Conservation (phyloP, 23 red algal species). For the Gracilaria domingensis region DNA sequence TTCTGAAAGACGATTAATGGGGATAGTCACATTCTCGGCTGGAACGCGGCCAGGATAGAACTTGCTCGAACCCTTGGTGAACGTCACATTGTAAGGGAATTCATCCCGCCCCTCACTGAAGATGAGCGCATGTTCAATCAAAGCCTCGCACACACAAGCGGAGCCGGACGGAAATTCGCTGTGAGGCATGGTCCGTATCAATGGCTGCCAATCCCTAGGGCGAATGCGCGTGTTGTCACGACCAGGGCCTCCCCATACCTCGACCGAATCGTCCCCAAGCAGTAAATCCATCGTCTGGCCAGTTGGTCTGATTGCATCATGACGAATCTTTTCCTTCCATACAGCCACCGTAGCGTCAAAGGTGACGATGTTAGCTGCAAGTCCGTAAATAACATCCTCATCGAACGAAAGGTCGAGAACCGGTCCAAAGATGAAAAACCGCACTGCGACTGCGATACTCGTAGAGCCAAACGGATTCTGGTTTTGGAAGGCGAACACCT, state of each 20-base stretch:
- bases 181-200: constrained; percentile 48
- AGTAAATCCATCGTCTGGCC: constrained; percentile 23
- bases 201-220: constrained; percentile 40
- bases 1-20: background rate
- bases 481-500: constrained; percentile 24
- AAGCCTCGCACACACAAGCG: constrained; percentile 31
- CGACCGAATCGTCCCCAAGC: constrained; percentile 7
- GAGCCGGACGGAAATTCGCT: constrained; percentile 52
- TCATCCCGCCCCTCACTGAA: constrained; percentile 1
- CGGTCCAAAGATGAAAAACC: constrained; percentile 1
- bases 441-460: background rate
- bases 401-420: background rate
- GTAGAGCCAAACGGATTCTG: constrained; percentile 6
- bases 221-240: background rate
- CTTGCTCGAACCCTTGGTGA: constrained; percentile 28
- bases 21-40: background rate
- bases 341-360: constrained; percentile 37
- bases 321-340: constrained; percentile 58
- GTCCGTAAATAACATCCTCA: constrained; percentile 35
- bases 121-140: constrained; percentile 35
- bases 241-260: constrained; percentile 28
- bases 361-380: constrained; percentile 25
- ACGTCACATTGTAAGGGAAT: constrained; percentile 8
- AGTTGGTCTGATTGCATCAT: constrained; percentile 51
- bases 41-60: constrained; percentile 33